Evolutionary conservation across 306 rosid species (phyloP).

Genomic region (Acmispon strigosus): DNA sequence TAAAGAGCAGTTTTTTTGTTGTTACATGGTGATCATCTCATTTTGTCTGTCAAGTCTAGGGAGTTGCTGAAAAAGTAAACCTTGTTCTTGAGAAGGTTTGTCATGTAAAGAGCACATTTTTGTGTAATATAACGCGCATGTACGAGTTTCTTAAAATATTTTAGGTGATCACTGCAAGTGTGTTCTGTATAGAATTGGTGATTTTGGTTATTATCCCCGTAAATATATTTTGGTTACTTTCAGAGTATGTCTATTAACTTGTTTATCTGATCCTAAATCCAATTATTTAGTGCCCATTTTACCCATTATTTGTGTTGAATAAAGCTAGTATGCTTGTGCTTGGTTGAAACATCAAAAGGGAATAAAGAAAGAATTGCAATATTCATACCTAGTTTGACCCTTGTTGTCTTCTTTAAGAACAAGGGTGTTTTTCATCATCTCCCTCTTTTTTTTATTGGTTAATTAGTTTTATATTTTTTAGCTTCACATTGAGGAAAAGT

Average conservation of each 20-base stretch:
- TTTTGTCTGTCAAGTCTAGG: slow-evolving; percentile 16
- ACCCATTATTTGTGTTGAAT: neutral
- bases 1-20: neutral
- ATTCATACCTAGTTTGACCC: too few relatives aligned
- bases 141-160: slow-evolving; percentile 19
- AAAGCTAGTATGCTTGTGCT: neutral
- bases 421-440: too few relatives aligned
- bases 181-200: slow-evolving; percentile 39
- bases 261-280: neutral
- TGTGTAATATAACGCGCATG: slow-evolving; percentile 32
- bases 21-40: slow-evolving; percentile 6
- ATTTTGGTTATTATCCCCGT: slow-evolving; percentile 30
- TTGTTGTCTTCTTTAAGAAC: too few relatives aligned
- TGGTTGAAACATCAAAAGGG: too few relatives aligned
- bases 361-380: too few relatives aligned
- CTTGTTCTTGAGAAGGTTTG: slow-evolving; percentile 43
- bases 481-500: too few relatives aligned
- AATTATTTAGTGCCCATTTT: neutral
- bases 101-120: slow-evolving; percentile 20
- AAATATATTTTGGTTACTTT: slow-evolving; percentile 28
- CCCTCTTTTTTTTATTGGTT: too few relatives aligned
- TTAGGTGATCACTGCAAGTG: slow-evolving; percentile 31
- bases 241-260: neutral
- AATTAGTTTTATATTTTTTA: too few relatives aligned
- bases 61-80: slow-evolving; percentile 26